phyloP scores from a whole-genome alignment of 805 yeast genomes.

The Ogataea paraovalis region DNA sequence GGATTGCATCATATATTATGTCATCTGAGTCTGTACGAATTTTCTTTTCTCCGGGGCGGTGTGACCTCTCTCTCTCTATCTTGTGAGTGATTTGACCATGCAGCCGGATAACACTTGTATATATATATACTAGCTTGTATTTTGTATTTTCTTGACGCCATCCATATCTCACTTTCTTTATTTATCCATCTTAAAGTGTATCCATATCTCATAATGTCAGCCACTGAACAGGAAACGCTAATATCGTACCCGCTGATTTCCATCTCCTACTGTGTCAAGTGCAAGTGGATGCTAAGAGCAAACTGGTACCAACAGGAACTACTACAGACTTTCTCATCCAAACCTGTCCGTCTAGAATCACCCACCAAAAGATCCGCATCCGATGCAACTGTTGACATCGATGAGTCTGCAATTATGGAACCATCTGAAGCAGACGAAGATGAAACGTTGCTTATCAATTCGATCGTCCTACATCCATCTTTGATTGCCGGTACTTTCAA shows the following conservation, averaged over 20 bases:
- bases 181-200: not conserved
- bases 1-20: too few species aligned
- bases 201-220: too few species aligned
- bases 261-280: conserved; percentile 73
- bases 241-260: conserved; percentile 52
- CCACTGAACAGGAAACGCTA: not conserved
- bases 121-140: too few species aligned
- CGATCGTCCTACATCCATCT: conserved; percentile 48
- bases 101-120: too few species aligned
- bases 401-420: too few species aligned
- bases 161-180: not conserved
- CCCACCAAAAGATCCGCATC: too few species aligned
- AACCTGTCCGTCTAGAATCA: conserved; percentile 14
- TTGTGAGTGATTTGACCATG: too few species aligned
- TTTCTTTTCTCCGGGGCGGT: too few species aligned
- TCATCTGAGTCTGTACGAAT: too few species aligned
- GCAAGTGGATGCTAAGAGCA: conserved; percentile 88
- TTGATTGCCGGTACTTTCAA: conserved; percentile 53
- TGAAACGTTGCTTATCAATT: conserved; percentile 40
- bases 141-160: too few species aligned
- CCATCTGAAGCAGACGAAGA: conserved; percentile 1
- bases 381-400: too few species aligned
- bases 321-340: conserved; percentile 62
- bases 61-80: too few species aligned
- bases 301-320: conserved; percentile 86